phyloP scores from a whole-genome alignment of 2,329 filamentous ascomycete genomes.

The Coniosporium uncinatum region DNA sequence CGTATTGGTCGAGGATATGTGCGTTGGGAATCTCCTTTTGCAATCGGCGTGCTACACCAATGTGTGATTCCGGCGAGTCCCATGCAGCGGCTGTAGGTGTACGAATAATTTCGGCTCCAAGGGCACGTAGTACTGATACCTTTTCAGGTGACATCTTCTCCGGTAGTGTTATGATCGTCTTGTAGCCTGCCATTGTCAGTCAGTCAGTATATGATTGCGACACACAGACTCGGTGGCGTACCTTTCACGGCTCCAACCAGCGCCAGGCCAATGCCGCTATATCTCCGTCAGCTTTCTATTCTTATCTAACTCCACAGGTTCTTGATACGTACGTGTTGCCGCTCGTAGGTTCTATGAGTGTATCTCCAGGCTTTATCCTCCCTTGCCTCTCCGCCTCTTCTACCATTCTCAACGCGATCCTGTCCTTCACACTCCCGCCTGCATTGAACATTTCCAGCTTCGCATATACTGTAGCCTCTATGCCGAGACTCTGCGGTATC shows the following conservation, averaged over 20 bases:
- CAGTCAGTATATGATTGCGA: too few species aligned
- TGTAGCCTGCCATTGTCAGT: too few species aligned
- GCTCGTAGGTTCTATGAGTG: conserved; percentile 94
- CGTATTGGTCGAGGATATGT: conserved; percentile 96
- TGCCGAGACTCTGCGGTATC: conserved; percentile 84
- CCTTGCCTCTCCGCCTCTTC: conserved; percentile 90
- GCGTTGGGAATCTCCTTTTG: conserved; percentile 96
- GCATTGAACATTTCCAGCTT: conserved; percentile 95
- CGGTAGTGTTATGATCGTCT: conserved; percentile 96
- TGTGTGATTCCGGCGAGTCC: conserved; percentile 94
- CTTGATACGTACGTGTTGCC: conserved; percentile 73
- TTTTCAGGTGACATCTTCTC: conserved; percentile 99
- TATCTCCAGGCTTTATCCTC: conserved; percentile 95
- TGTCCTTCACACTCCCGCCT: conserved; percentile 89
- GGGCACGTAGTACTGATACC: conserved; percentile 86
- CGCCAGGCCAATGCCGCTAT: conserved; percentile 84
- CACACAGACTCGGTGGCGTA: too few species aligned
- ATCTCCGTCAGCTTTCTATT: too few species aligned
- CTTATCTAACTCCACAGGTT: too few species aligned
- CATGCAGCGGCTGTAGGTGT: conserved; percentile 95
- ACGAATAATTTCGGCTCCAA: conserved; percentile 95
- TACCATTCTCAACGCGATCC: conserved; percentile 96
- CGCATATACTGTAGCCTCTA: conserved; percentile 84
- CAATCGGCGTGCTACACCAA: conserved; percentile 84
- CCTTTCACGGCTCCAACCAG: conserved; percentile 91